Evolutionary conservation across 2,329 filamentous ascomycete species (phyloP).

Genomic region (Pseudogymnoascus sp.): DNA sequence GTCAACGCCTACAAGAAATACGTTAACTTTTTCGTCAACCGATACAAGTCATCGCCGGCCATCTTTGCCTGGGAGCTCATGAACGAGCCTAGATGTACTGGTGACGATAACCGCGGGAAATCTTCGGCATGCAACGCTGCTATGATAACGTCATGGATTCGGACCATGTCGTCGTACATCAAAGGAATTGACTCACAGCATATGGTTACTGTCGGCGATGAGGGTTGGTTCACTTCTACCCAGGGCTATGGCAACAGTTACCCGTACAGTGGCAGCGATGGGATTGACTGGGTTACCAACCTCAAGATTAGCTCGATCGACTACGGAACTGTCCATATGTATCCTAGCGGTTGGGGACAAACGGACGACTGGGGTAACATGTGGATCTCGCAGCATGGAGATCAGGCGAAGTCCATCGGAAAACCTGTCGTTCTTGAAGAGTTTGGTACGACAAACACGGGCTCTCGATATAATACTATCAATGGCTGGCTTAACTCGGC

Average conservation of each 20-base stretch:
- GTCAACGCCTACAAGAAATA: too few species aligned
- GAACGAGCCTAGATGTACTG: conserved; percentile 59
- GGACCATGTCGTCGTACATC: conserved; percentile 51
- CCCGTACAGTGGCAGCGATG: conserved; percentile 32
- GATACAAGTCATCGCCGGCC: conserved; percentile 52
- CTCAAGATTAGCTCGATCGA: conserved; percentile 42
- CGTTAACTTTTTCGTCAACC: conserved; percentile 49
- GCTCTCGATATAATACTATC: too few species aligned
- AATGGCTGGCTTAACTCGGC: too few species aligned
- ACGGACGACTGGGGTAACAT: conserved; percentile 35
- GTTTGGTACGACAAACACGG: too few species aligned
- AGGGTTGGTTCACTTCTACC: conserved; percentile 45
- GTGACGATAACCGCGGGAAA: conserved; percentile 50
- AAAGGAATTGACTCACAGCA: conserved; percentile 55
- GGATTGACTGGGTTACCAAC: conserved; percentile 42
- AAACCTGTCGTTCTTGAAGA: too few species aligned
- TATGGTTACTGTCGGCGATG: conserved; percentile 58
- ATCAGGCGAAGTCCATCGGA: too few species aligned
- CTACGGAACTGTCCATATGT: conserved; percentile 47
- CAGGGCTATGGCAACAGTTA: conserved; percentile 37
- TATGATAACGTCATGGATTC: too few species aligned
- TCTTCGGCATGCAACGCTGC: too few species aligned
- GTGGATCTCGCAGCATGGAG: too few species aligned
- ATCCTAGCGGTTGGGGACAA: conserved; percentile 36
- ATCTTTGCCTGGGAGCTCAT: conserved; percentile 64